phyloP scores from a whole-genome alignment of 768 basidiomycete species.

The Plicaturopsis crispa region DNA sequence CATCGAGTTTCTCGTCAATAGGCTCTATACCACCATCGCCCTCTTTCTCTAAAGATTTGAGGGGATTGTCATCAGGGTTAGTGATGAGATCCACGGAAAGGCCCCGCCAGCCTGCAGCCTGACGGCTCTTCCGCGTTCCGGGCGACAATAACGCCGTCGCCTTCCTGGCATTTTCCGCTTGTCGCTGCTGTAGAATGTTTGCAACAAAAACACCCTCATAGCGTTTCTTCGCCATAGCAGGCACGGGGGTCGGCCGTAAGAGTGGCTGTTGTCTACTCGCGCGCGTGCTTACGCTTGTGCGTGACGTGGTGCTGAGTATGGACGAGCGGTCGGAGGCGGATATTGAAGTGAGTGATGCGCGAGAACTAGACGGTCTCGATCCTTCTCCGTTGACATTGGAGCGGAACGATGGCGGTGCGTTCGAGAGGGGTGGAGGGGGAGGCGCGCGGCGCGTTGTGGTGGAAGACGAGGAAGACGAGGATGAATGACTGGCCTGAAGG shows the following conservation, averaged over 20 bases:
- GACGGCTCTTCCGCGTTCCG: conserved; percentile 35
- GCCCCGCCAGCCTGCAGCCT: conserved; percentile 70
- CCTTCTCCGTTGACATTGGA: too few relatives aligned
- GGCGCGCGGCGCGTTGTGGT: conserved; percentile 31
- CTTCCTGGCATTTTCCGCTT: conserved; percentile 22
- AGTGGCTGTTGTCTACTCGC: conserved; percentile 26
- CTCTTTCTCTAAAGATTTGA: conserved; percentile 6
- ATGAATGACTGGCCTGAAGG: conserved; percentile 23
- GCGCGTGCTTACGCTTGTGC: conserved; percentile 29
- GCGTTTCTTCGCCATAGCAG: conserved; percentile 51
- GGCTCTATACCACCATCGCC: conserved; percentile 14
- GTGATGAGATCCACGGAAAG: conserved; percentile 62
- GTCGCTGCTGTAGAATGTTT: conserved; percentile 46
- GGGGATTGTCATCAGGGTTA: conserved; percentile 26
- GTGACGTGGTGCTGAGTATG: conserved; percentile 40
- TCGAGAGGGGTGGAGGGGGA: conserved; percentile 31
- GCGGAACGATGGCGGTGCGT: conserved; percentile 14
- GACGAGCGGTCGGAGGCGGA: conserved; percentile 59
- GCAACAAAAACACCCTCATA: conserved; percentile 62
- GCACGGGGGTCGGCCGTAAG: conserved; percentile 58
- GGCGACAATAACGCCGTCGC: conserved; percentile 27
- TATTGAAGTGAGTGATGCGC: conserved; percentile 27
- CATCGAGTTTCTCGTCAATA: conserved; percentile 45
- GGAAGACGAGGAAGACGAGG: conserved; percentile 27
- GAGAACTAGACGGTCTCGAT: conserved; percentile 26